These are phyloP conservation scores for Ceratocystis papillata DNA, from an alignment of 2,329 filamentous ascomycete species.

Conservation along the genomic window DNA sequence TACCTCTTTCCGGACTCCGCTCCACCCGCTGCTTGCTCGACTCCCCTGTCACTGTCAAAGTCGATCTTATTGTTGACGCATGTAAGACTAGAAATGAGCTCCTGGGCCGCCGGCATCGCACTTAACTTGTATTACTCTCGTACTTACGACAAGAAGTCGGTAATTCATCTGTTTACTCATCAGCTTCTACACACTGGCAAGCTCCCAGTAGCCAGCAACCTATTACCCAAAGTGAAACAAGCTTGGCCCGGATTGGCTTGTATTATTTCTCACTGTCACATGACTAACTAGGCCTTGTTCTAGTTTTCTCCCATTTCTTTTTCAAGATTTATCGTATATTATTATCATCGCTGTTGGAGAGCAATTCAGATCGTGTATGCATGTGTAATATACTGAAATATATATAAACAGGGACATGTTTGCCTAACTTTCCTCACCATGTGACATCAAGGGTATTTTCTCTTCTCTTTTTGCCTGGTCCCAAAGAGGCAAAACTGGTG, in stretches of 20 bases:
- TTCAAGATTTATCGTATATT: not conserved
- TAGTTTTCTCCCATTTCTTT: not conserved
- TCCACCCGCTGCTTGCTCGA: not conserved
- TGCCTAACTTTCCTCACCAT: constrained; percentile 3
- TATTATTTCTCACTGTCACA: constrained; percentile 1
- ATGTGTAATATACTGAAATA: too few species aligned
- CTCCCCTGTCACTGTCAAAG: not conserved
- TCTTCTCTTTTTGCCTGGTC: not conserved
- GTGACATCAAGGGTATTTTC: not conserved
- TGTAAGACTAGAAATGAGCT: not conserved
- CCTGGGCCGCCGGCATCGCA: constrained; percentile 6
- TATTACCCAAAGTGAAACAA: not conserved
- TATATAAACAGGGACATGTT: not conserved
- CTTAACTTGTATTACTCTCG: not conserved
- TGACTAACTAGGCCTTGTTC: not conserved
- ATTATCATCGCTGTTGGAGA: not conserved
- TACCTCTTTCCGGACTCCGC: constrained; percentile 9
- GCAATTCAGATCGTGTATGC: not conserved
- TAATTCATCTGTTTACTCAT: constrained; percentile 8
- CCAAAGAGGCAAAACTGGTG: not conserved
- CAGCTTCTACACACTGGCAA: not conserved
- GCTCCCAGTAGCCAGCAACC: not conserved
- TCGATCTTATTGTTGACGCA: not conserved
- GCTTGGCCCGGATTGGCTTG: not conserved
- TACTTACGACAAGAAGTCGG: constrained; percentile 10